Evolutionary conservation across 345 rosid species (phyloP).

Genomic region (Xanthoceras sorbifolium): DNA sequence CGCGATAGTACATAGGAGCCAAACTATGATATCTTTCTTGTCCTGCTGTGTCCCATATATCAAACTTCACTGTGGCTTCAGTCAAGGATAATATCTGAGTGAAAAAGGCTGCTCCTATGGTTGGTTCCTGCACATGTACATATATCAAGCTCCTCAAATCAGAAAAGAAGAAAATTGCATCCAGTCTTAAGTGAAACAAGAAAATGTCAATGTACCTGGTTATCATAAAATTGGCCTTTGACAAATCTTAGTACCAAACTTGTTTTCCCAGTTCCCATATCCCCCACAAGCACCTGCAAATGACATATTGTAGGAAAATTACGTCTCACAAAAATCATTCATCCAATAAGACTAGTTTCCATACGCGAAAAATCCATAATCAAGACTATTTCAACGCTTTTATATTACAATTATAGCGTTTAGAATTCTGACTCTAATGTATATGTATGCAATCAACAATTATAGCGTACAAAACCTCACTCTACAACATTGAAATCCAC

Average conservation of each 20-base stretch:
- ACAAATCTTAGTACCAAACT: conserved; percentile 65
- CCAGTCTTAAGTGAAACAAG: neutral
- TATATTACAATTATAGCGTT: no score
- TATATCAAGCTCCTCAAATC: neutral
- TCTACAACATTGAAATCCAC: neutral
- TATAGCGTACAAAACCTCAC: neutral
- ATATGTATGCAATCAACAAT: neutral
- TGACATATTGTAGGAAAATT: neutral
- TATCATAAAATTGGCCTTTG: conserved; percentile 62
- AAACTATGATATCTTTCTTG: conserved; percentile 75
- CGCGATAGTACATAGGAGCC: conserved; percentile 81
- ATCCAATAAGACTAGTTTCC: neutral
- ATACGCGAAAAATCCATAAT: neutral
- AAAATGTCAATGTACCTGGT: conserved; percentile 42
- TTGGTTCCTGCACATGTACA: conserved; percentile 49
- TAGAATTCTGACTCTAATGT: neutral
- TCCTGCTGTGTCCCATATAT: conserved; percentile 84
- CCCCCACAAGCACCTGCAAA: conserved; percentile 65
- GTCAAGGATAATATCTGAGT: conserved; percentile 63
- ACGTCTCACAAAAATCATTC: conserved; percentile 2
- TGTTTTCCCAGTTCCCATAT: conserved; percentile 74
- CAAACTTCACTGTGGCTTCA: conserved; percentile 71
- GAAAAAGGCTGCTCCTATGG: conserved; percentile 78
- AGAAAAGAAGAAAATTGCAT: neutral
- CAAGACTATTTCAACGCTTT: neutral